Conservation (phyloP, 352 stramenopile species). For the Pythium oligandrum region DNA sequence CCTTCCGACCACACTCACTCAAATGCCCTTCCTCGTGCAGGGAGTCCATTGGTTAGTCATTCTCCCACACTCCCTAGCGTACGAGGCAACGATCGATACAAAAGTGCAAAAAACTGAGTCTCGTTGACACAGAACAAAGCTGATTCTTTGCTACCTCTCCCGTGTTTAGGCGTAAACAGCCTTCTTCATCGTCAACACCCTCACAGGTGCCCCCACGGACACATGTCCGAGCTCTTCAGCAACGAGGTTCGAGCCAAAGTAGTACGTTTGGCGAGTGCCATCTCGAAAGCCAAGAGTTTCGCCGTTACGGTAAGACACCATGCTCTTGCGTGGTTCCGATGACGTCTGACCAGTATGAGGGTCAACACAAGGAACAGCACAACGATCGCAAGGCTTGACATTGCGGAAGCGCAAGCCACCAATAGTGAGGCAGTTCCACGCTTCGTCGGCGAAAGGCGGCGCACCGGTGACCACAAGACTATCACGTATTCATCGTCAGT, state of each 20-base stretch:
- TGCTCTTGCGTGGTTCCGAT: slow-evolving; percentile 44
- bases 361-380: slow-evolving; percentile 73
- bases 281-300: slow-evolving; percentile 51
- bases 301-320: slow-evolving; percentile 55
- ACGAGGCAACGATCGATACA: slow-evolving; percentile 49
- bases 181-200: slow-evolving; percentile 66
- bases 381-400: slow-evolving; percentile 69
- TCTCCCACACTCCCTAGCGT: slow-evolving; percentile 33
- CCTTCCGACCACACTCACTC: too few relatives aligned
- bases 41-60: too few relatives aligned
- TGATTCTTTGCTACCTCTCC: too few relatives aligned
- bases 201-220: slow-evolving; percentile 39
- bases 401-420: slow-evolving; percentile 55
- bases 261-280: slow-evolving; percentile 44
- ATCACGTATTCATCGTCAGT: not conserved
- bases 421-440: slow-evolving; percentile 66
- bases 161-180: slow-evolving; percentile 39
- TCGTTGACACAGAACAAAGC: not conserved
- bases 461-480: slow-evolving; percentile 72
- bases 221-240: slow-evolving; percentile 32
- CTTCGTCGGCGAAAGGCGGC: slow-evolving; percentile 68
- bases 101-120: slow-evolving; percentile 9
- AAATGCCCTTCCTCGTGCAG: too few relatives aligned
- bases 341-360: slow-evolving; percentile 51
- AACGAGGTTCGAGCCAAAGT: slow-evolving; percentile 80